Evolutionary conservation across 768 basidiomycete species (phyloP).

Genomic region (Sporobolomyces phaffii): DNA sequence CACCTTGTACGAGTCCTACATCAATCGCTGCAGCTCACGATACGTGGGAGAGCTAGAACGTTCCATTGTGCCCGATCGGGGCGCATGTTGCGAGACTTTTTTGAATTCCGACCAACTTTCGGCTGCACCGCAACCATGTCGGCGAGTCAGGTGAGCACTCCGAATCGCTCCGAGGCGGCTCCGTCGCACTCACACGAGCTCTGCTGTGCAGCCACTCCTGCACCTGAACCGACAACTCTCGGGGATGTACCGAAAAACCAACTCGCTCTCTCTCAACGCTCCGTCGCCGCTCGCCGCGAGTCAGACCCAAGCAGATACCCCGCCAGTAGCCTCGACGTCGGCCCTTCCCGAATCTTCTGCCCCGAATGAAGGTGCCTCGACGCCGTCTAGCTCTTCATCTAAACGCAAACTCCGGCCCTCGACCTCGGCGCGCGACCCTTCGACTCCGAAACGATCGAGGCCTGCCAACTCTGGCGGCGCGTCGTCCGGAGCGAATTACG

Average conservation of each 20-base stretch:
- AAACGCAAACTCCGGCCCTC: conserved; percentile 37
- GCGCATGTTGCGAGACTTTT: background rate
- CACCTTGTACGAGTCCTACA: too few species aligned
- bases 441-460: conserved; percentile 58
- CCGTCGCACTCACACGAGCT: background rate
- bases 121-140: background rate
- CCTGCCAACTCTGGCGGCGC: conserved; percentile 43
- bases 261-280: conserved; percentile 33
- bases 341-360: background rate
- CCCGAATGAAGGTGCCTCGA: background rate
- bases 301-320: background rate
- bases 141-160: conserved; percentile 1
- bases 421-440: conserved; percentile 25
- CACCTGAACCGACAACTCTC: conserved; percentile 35
- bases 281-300: conserved; percentile 13
- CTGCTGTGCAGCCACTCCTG: conserved; percentile 9
- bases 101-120: background rate
- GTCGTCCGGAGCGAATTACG: conserved; percentile 26
- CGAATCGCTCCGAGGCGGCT: background rate
- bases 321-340: conserved; percentile 21
- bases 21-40: too few species aligned
- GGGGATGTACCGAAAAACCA: conserved; percentile 17
- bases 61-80: too few species aligned
- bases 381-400: background rate
- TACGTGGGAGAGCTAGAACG: too few species aligned